Evolutionary conservation across 2,329 filamentous ascomycete genomes (phyloP), one percentile per base, ranked within the genome.

Genomic region (Elsinoe fawcettii): DNA sequence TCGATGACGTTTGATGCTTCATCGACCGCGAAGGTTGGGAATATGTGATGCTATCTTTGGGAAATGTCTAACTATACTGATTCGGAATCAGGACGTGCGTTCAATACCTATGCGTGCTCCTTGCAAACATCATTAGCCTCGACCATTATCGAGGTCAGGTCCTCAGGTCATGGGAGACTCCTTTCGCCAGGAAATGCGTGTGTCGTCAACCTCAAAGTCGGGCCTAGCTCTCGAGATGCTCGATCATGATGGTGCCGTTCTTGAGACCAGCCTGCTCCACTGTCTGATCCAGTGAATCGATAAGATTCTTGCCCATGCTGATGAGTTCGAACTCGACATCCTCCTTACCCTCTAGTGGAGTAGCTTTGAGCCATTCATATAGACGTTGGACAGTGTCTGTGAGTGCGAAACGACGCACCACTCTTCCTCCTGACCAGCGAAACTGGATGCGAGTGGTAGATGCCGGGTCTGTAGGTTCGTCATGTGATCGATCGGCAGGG

Each of bases 301-400:
- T 86, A 59, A 99, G 73, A 66, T 99, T 93, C 67, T 86, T 86
- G 49, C 90, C 89, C 83, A 95, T 87, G 61, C 82, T 82, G 70
- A 93, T 90, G 63, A 99, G 79, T 70, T 97, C 92, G 72, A 99
- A 99, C 60, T 83, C 80, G 11, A 86, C 72, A 0, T 86, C 88
- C 27, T 82, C 80, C 71, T 90, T 92, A 65, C 87, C 90, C 63
- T 91, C 86, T 51, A 95, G 72, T 1, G 90, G 88, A 59, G 87
- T 84, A 0, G 91, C 86, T 75, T 97, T 99, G 62, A 99, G 83
- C 90, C 91, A 99, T 74, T 99, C 93, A 71, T 92, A 99, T 46
- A 99, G 84, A 11, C 88, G 83, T 57, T 83, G 80, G 11, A 99
- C 90, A 1, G 81, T 77, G 58, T 99, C 93, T 12, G 81, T 71